Percentiles rank a stretch among this genome's conserved stretches.
These are phyloP conservation scores for Colletotrichum godetiae DNA, from an alignment of 2,329 filamentous ascomycete genomes.

Conservation along the genomic window DNA sequence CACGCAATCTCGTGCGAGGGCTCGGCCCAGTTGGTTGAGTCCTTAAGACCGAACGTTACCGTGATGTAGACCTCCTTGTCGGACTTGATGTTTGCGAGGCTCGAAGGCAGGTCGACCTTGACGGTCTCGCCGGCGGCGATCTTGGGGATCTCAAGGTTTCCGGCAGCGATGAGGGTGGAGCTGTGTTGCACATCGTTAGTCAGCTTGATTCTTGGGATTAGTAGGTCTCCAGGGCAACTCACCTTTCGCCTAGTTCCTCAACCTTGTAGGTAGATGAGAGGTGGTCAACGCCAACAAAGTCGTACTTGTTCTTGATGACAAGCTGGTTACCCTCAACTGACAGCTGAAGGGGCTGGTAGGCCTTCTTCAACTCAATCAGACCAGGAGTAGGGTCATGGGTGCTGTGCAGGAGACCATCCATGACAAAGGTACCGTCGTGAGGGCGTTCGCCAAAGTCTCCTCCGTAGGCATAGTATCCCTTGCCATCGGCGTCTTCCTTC, in stretches of 20 bases:
- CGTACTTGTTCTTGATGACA: conserved; percentile 54
- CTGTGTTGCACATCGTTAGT: conserved; percentile 35
- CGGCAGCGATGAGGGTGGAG: conserved; percentile 45
- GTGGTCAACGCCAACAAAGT: conserved; percentile 58
- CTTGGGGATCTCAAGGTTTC: conserved; percentile 52
- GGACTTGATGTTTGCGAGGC: conserved; percentile 42
- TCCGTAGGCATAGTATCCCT: conserved; percentile 67
- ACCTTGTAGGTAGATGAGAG: conserved; percentile 56
- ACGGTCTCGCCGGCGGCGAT: conserved; percentile 51
- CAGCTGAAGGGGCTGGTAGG: conserved; percentile 64
- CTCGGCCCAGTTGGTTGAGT: conserved; percentile 61
- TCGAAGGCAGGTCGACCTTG: conserved; percentile 46
- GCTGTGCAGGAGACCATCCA: conserved; percentile 68
- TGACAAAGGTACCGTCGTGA: conserved; percentile 71
- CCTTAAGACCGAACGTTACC: conserved; percentile 55
- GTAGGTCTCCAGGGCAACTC: conserved; percentile 37
- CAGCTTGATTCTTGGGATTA: not conserved
- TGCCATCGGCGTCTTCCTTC: conserved; percentile 55
- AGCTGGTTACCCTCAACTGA: conserved; percentile 50
- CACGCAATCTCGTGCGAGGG: conserved; percentile 66
- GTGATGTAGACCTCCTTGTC: conserved; percentile 57
- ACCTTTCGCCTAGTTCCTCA: conserved; percentile 55
- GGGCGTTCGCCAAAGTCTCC: conserved; percentile 72
- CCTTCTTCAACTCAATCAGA: conserved; percentile 67
- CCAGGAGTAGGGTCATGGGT: conserved; percentile 68